phyloP scores from a whole-genome alignment of 352 stramenopile genomes.

The Phytophthora cryptogea region DNA sequence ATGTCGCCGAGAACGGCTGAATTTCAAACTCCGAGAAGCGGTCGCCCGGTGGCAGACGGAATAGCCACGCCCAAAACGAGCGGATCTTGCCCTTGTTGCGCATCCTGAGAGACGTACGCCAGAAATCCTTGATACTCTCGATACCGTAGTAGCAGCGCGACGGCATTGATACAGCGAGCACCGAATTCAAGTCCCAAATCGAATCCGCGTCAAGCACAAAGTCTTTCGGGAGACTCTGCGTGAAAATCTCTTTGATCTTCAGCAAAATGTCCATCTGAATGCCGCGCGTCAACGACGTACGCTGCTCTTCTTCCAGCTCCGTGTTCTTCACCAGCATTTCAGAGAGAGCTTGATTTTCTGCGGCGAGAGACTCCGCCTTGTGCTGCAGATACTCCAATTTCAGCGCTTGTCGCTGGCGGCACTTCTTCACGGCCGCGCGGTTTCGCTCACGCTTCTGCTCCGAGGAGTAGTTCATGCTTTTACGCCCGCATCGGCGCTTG shows the following conservation, averaged over 20 bases:
- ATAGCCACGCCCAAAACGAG: constrained; percentile 86
- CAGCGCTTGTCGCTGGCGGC: constrained; percentile 76
- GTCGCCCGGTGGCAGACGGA: constrained; percentile 73
- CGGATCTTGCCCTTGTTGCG: constrained; percentile 89
- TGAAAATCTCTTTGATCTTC: constrained; percentile 91
- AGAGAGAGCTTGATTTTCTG: constrained; percentile 72
- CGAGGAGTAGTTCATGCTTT: constrained; percentile 88
- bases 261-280: constrained; percentile 89
- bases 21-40: constrained; percentile 81
- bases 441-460: constrained; percentile 86
- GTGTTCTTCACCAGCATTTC: constrained; percentile 80
- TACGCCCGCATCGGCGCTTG: constrained; percentile 79
- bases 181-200: constrained; percentile 87
- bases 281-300: constrained; percentile 66
- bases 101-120: constrained; percentile 82
- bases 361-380: constrained; percentile 68
- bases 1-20: constrained; percentile 69
- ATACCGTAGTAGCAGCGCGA: constrained; percentile 88
- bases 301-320: constrained; percentile 58
- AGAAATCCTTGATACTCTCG: constrained; percentile 89
- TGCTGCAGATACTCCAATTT: constrained; percentile 82
- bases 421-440: constrained; percentile 86
- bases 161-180: constrained; percentile 84
- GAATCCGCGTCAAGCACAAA: constrained; percentile 85
- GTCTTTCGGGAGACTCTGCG: constrained; percentile 82